Conservation (phyloP, 2,329 filamentous ascomycete species). For the Hypomyces rosellus region DNA sequence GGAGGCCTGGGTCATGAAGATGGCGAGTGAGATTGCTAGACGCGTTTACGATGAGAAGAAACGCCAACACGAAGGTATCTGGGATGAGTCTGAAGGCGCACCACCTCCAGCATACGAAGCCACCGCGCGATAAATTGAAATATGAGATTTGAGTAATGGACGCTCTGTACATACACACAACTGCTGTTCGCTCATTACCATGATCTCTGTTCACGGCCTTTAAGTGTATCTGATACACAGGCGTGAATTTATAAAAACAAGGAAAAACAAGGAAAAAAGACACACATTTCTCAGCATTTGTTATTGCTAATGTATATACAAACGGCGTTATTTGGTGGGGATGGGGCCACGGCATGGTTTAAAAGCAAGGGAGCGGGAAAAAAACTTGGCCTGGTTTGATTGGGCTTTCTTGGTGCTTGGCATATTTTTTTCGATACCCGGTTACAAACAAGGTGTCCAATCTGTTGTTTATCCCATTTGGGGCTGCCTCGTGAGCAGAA, state of each 20-base stretch:
- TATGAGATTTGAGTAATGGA: not conserved
- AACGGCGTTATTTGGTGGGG: too few relatives aligned
- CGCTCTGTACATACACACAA: slow-evolving; percentile 12
- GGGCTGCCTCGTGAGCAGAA: too few relatives aligned
- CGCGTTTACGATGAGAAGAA: slow-evolving; percentile 84
- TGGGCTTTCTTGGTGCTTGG: too few relatives aligned
- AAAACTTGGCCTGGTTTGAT: too few relatives aligned
- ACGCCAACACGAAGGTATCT: slow-evolving; percentile 26
- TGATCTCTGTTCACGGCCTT: not conserved
- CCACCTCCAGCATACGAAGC: slow-evolving; percentile 60
- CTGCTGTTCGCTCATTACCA: slow-evolving; percentile 7
- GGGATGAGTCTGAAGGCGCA: slow-evolving; percentile 48
- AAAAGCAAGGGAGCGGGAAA: too few relatives aligned
- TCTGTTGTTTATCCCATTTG: too few relatives aligned
- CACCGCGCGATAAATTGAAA: slow-evolving; percentile 29
- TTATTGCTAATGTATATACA: not conserved
- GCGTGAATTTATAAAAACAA: slow-evolving; percentile 1
- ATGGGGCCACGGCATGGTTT: too few relatives aligned
- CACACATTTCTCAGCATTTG: slow-evolving; percentile 1
- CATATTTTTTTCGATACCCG: too few relatives aligned
- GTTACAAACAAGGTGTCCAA: too few relatives aligned
- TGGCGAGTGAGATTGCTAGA: slow-evolving; percentile 84
- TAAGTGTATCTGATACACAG: not conserved
- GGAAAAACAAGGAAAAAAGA: not conserved
- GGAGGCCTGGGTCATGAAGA: slow-evolving; percentile 85